These are phyloP conservation scores for Trichosanthes cucumerina DNA, from an alignment of 306 rosid species.

Conservation along the genomic window DNA sequence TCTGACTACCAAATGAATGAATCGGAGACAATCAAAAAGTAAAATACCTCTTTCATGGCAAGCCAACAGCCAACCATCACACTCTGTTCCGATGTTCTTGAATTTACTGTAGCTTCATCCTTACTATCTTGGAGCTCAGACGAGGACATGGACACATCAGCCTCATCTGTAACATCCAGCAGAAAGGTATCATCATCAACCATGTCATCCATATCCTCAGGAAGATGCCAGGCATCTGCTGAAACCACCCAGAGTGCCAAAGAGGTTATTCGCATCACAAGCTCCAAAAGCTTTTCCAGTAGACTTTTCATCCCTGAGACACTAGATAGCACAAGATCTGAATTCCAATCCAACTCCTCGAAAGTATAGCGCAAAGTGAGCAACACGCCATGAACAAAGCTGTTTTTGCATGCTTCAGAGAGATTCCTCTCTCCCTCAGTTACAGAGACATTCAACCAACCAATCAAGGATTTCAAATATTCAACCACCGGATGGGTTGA, in stretches of 20 bases:
- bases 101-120: slow-evolving; percentile 34
- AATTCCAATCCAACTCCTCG: slow-evolving; percentile 88
- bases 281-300: slow-evolving; percentile 63
- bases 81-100: slow-evolving; percentile 62
- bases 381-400: slow-evolving; percentile 90
- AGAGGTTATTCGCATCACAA: slow-evolving; percentile 77
- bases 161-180: slow-evolving; percentile 44
- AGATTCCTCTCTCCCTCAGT: slow-evolving; percentile 78
- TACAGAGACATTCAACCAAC: slow-evolving; percentile 68
- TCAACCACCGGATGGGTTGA: slow-evolving; percentile 44
- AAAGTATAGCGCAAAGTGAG: slow-evolving; percentile 82
- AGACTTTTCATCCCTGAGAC: slow-evolving; percentile 48
- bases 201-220: slow-evolving; percentile 85
- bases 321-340: slow-evolving; percentile 37
- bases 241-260: slow-evolving; percentile 94
- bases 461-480: slow-evolving; percentile 67
- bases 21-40: background rate
- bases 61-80: slow-evolving; percentile 99
- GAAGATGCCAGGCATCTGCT: slow-evolving; percentile 90
- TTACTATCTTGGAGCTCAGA: slow-evolving; percentile 33
- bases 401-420: slow-evolving; percentile 70
- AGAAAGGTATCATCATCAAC: slow-evolving; percentile 51
- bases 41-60: slow-evolving; percentile 94
- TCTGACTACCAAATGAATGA: background rate
- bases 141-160: slow-evolving; percentile 26